Percentiles rank a stretch among this genome's conserved stretches.
phyloP scores from a whole-genome alignment of 2,329 filamentous ascomycete genomes.

The Calonectria ilicicola region DNA sequence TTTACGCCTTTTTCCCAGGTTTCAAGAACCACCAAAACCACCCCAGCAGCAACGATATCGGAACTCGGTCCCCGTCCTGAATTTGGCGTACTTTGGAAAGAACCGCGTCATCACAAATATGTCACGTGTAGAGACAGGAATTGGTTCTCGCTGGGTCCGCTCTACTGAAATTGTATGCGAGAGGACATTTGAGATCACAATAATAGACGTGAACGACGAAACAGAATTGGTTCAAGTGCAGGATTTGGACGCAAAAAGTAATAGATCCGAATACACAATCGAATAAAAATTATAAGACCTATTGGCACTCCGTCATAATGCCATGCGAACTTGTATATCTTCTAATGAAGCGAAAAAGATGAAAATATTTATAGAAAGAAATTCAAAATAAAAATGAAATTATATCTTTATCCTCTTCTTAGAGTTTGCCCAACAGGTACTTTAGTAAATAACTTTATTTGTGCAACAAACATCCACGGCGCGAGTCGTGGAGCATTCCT shows the following conservation, averaged over 20 bases:
- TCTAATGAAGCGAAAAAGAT: no score
- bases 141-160: background rate
- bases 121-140: background rate
- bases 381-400: no score
- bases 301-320: background rate
- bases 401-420: no score
- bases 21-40: no score
- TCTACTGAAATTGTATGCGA: background rate
- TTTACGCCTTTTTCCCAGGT: background rate
- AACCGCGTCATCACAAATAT: background rate
- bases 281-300: background rate
- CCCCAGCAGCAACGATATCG: background rate
- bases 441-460: no score
- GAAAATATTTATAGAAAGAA: no score
- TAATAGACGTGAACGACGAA: background rate
- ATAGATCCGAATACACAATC: background rate
- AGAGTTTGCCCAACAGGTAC: no score
- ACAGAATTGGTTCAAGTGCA: background rate
- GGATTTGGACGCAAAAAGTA: background rate
- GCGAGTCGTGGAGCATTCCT: no score
- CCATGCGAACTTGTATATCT: no score
- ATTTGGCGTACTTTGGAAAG: background rate
- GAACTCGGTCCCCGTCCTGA: background rate
- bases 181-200: background rate
- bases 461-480: no score